A percentile compares a stretch with the other conserved stretches of the same genome.
phyloP scores from a whole-genome alignment of 768 basidiomycete genomes.

The Tricholoma bakamatsutake region DNA sequence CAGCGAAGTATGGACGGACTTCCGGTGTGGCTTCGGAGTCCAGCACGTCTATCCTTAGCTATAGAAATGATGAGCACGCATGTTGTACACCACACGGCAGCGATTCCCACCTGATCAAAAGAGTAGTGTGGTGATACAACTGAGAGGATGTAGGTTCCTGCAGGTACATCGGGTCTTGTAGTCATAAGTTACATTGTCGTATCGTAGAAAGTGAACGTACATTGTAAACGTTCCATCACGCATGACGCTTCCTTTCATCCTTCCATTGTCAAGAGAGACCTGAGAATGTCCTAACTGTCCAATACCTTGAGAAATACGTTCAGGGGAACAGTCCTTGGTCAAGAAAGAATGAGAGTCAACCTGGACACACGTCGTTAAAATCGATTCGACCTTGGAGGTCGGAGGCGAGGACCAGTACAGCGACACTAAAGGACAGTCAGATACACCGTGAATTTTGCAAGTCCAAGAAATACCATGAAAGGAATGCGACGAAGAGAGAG shows the following conservation, averaged over 20 bases:
- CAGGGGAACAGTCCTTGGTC: not conserved
- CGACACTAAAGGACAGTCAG: slow-evolving; percentile 10
- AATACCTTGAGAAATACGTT: slow-evolving; percentile 9
- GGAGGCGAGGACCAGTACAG: slow-evolving; percentile 33
- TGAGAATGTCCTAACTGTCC: slow-evolving; percentile 46
- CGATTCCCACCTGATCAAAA: slow-evolving; percentile 59
- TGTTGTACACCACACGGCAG: not conserved
- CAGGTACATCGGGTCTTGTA: slow-evolving; percentile 59
- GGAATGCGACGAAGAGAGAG: slow-evolving; percentile 20
- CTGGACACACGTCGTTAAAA: slow-evolving; percentile 68
- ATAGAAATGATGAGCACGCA: slow-evolving; percentile 6
- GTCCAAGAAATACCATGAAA: slow-evolving; percentile 18
- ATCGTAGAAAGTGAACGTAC: slow-evolving; percentile 32
- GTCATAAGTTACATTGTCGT: not conserved
- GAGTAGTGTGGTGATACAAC: slow-evolving; percentile 58
- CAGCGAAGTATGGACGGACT: slow-evolving; percentile 58
- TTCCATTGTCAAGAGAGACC: slow-evolving; percentile 57
- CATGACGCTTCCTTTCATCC: slow-evolving; percentile 45
- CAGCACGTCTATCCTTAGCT: slow-evolving; percentile 68
- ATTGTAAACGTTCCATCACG: slow-evolving; percentile 60
- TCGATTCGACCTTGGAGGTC: slow-evolving; percentile 58
- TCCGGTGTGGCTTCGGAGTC: slow-evolving; percentile 34
- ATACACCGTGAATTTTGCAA: not conserved
- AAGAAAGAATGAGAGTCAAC: slow-evolving; percentile 27
- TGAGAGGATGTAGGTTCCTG: slow-evolving; percentile 65